Percentiles rank a stretch among this genome's conserved stretches.
Conservation (phyloP, 495 filamentous ascomycete species). For the Pseudevernia furfuracea region DNA sequence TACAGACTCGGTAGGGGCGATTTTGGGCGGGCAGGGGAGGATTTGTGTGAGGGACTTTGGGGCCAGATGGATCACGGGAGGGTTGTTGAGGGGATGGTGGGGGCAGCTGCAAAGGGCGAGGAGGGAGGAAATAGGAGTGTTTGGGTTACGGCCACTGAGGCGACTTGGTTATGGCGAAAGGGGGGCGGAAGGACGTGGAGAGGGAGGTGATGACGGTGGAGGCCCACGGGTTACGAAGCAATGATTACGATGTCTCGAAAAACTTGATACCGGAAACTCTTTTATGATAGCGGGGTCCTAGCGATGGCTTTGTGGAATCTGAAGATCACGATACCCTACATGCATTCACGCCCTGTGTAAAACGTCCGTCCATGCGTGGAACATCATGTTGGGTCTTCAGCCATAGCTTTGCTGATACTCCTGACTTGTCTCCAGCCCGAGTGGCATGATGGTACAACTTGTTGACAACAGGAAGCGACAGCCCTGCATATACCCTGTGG, state of each 20-base stretch:
- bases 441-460: background rate
- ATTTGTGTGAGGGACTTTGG: conserved; percentile 61
- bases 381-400: background rate
- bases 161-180: conserved; percentile 84
- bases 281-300: background rate
- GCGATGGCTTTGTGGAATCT: background rate
- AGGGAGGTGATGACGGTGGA: conserved; percentile 12
- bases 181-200: conserved; percentile 49
- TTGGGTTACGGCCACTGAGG: conserved; percentile 66
- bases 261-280: background rate
- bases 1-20: conserved; percentile 75
- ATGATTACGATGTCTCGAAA: background rate
- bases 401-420: background rate
- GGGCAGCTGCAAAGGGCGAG: conserved; percentile 52
- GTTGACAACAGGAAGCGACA: background rate
- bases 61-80: conserved; percentile 65
- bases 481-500: background rate
- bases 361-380: background rate
- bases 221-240: background rate
- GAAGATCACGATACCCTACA: background rate
- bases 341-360: background rate
- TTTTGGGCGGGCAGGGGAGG: conserved; percentile 57
- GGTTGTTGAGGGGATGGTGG: conserved; percentile 63
- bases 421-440: background rate
- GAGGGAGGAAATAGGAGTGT: conserved; percentile 25